Percentiles rank a stretch among this genome's conserved stretches.
phyloP scores from a whole-genome alignment of 1,284 basidiomycete genomes.

The Phlebopus sp. region DNA sequence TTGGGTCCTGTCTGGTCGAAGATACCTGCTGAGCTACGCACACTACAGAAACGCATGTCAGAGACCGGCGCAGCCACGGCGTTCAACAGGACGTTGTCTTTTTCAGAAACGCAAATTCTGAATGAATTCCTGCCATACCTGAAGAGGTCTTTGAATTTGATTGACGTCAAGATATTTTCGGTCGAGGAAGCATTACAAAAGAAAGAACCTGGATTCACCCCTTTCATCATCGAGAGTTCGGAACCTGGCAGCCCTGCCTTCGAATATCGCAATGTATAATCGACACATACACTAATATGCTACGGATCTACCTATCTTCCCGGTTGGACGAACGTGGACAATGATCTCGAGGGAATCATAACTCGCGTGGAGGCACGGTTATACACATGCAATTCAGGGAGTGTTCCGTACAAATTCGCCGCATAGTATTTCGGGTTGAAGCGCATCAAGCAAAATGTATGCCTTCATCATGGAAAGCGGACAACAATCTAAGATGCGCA shows the following conservation, averaged over 20 bases:
- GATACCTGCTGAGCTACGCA: slow-evolving; percentile 22
- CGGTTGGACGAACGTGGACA: no score
- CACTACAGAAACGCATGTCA: slow-evolving; percentile 73
- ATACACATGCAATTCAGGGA: no score
- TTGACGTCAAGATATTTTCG: slow-evolving; percentile 45
- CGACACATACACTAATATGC: no score
- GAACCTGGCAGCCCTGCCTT: slow-evolving; percentile 88
- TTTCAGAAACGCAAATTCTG: slow-evolving; percentile 83
- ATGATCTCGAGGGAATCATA: no score
- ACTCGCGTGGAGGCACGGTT: no score
- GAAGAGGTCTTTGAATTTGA: slow-evolving; percentile 78
- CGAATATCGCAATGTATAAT: slow-evolving; percentile 73
- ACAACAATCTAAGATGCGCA: slow-evolving; percentile 46
- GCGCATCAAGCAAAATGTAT: slow-evolving; percentile 53
- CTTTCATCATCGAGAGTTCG: slow-evolving; percentile 73
- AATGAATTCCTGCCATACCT: slow-evolving; percentile 77
- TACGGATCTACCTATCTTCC: no score
- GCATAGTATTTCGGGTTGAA: no score
- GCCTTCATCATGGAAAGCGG: slow-evolving; percentile 55
- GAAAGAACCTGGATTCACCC: slow-evolving; percentile 56
- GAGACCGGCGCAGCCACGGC: slow-evolving; percentile 78
- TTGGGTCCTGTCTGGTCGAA: slow-evolving; percentile 43
- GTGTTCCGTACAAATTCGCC: no score
- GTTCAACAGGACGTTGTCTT: slow-evolving; percentile 85
- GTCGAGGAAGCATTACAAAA: slow-evolving; percentile 51